phyloP scores from a whole-genome alignment of 371 early-diverging fungal species.

The Umbelopsis sp. region DNA sequence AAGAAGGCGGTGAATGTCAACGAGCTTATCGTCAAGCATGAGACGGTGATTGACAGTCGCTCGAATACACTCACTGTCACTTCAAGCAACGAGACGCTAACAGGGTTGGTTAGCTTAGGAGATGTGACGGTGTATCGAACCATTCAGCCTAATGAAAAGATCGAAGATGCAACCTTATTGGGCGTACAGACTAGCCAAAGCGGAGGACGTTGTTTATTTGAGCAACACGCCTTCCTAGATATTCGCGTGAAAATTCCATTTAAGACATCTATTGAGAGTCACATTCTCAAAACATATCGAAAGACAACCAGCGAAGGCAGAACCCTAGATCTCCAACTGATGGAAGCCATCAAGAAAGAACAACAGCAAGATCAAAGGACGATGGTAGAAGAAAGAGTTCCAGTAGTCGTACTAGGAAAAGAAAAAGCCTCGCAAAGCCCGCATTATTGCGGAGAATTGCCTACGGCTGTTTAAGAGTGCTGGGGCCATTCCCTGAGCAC shows the following conservation, averaged over 20 bases:
- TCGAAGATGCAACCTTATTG: conserved; percentile 14
- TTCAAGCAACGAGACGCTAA: conserved; percentile 21
- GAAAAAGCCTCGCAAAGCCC: not conserved
- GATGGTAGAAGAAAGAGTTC: not conserved
- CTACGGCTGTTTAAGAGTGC: not conserved
- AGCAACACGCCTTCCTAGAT: conserved; percentile 28
- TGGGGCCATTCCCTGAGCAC: not conserved
- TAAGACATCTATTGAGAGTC: conserved; percentile 22
- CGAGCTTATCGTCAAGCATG: conserved; percentile 26
- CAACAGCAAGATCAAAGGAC: not conserved
- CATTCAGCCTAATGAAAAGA: conserved; percentile 3
- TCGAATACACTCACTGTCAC: conserved; percentile 17
- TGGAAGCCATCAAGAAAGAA: conserved; percentile 2
- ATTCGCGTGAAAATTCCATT: conserved; percentile 24
- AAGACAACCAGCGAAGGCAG: conserved; percentile 26
- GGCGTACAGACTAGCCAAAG: conserved; percentile 11
- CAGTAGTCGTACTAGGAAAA: not conserved
- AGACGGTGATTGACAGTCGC: conserved; percentile 24
- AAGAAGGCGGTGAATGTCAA: conserved; percentile 17
- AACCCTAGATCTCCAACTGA: conserved; percentile 24
- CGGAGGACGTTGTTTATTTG: conserved; percentile 18
- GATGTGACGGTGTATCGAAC: conserved; percentile 26
- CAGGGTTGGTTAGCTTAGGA: conserved; percentile 19
- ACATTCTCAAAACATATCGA: conserved; percentile 21
- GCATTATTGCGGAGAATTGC: conserved; percentile 3